Evolutionary conservation across 768 basidiomycete species (phyloP), one percentile per base, ranked within the genome.

Genomic region (Mycena latifolia): DNA sequence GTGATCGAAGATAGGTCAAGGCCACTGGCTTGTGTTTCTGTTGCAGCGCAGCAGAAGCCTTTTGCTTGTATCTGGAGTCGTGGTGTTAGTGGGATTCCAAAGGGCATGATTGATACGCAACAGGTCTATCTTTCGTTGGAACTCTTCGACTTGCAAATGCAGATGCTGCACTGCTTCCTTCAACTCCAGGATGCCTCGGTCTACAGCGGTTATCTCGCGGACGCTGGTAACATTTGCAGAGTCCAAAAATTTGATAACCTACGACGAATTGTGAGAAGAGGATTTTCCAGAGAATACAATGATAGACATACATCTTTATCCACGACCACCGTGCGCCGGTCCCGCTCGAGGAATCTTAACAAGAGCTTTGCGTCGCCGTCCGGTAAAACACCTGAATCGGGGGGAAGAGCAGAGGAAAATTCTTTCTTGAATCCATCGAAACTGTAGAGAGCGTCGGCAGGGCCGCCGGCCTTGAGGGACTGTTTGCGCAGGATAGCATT

Each of bases 231-330:
- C 74, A 15, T 77, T 77, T 10, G 77, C 29, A 17, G 55, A 70
- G 22, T 84, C 81, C 1, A 92, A 72, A 69, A 98, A 92, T 77
- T 98, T 97, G 74, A 97, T 88, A n/a, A 92, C 82, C 94, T 96
- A 29, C 2, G 37, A 24, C 11, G 56, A 39, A 43, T 25, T 45
- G 27, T 47, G 50, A 64, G 41, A 37, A 35, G 35, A 50, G 67
- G 25, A 27, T 29, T 37, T 6, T 8, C 17, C 39, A 45, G 56
- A 22, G n/a, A 51, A 56, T 17, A 22, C 6, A 35, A 35, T 25
- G 4, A 2, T 4, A 28, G 35, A 76, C 87, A 65, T 61, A 95
- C 95, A 69, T 90, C 89, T 65, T 86, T 84, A 53, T 93, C 88
- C 15, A 86, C 79, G 0, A 93, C 83, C 15, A 97, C 67, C 0